Percentiles rank a stretch among this genome's conserved stretches.
These are phyloP conservation scores for Cutaneotrichosporon daszewskae DNA, from an alignment of 1,284 basidiomycete species.

Conservation along the genomic window DNA sequence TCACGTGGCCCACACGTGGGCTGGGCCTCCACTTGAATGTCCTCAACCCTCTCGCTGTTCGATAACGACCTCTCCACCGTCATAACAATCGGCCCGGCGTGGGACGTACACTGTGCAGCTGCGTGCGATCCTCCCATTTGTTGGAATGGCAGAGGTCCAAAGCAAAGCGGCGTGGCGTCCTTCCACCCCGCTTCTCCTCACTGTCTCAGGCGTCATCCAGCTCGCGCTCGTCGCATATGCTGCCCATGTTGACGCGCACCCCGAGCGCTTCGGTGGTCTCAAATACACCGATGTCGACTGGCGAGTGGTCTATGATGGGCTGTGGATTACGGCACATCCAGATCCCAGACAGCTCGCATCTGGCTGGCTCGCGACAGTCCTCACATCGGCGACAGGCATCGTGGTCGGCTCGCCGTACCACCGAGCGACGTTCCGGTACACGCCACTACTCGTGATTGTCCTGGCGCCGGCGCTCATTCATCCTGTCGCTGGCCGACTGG, in stretches of 20 bases:
- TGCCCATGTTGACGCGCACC: constrained; percentile 39
- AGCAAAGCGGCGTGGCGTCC: too few species aligned
- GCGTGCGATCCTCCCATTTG: too few species aligned
- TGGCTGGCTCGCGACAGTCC: constrained; percentile 1
- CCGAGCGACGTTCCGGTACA: constrained; percentile 94
- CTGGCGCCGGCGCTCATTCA: constrained; percentile 76
- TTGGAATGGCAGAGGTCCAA: too few species aligned
- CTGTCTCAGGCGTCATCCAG: constrained; percentile 26
- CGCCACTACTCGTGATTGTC: constrained; percentile 79
- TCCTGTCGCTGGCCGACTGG: constrained; percentile 78
- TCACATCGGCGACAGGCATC: not conserved
- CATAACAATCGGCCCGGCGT: too few species aligned
- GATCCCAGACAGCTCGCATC: not conserved
- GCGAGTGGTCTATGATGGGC: constrained; percentile 88
- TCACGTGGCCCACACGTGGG: not conserved
- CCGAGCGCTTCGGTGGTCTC: constrained; percentile 48
- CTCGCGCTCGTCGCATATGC: constrained; percentile 35
- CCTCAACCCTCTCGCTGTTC: too few species aligned
- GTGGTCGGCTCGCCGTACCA: constrained; percentile 66
- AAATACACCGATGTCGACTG: constrained; percentile 99
- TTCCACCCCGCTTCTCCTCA: too few species aligned
- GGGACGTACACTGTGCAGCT: too few species aligned
- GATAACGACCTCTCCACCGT: too few species aligned
- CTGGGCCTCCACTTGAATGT: too few species aligned
- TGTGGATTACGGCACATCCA: constrained; percentile 40